These are phyloP conservation scores for Starmerella scarabaei DNA, from an alignment of 805 yeast genomes.

Conservation along the genomic window DNA sequence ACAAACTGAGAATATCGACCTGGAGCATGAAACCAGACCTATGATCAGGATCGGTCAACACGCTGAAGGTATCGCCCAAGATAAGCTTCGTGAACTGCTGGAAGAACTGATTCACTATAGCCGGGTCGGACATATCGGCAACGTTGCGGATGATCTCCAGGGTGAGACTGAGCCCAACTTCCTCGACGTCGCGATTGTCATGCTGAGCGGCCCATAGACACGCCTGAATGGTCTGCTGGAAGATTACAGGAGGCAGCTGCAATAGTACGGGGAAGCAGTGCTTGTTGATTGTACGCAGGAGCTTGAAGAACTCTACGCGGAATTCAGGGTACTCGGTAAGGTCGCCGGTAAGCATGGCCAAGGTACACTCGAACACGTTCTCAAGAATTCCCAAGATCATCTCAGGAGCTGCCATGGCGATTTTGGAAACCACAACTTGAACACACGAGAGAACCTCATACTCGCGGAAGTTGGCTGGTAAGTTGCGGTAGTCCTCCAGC, in stretches of 20 bases:
- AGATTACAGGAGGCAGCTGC: slow-evolving; percentile 81
- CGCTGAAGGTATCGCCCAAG: slow-evolving; percentile 81
- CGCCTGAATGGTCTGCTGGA: slow-evolving; percentile 81
- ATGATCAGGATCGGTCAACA: slow-evolving; percentile 92
- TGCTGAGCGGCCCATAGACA: slow-evolving; percentile 98
- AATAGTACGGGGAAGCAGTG: slow-evolving; percentile 76
- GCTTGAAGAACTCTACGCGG: slow-evolving; percentile 87
- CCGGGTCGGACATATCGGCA: slow-evolving; percentile 46
- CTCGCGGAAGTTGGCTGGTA: slow-evolving; percentile 94
- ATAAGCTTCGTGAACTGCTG: slow-evolving; percentile 79
- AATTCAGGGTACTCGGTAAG: slow-evolving; percentile 96
- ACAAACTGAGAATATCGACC: slow-evolving; percentile 66
- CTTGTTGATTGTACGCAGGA: slow-evolving; percentile 73
- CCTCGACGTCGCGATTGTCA: slow-evolving; percentile 93
- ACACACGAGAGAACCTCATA: slow-evolving; percentile 94
- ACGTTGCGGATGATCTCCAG: slow-evolving; percentile 76
- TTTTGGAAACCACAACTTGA: slow-evolving; percentile 76
- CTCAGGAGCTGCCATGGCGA: slow-evolving; percentile 56
- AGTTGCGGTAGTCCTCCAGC: slow-evolving; percentile 73
- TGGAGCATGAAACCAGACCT: slow-evolving; percentile 90
- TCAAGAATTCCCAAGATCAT: slow-evolving; percentile 79
- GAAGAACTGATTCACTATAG: slow-evolving; percentile 75
- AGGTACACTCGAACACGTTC: slow-evolving; percentile 85
- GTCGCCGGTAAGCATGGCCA: slow-evolving; percentile 90
- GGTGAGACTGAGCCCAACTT: slow-evolving; percentile 72